A percentile compares a stretch with the other conserved stretches of the same genome.
Conservation (phyloP, 352 stramenopile species). For the Elongisporangium undulatum region DNA sequence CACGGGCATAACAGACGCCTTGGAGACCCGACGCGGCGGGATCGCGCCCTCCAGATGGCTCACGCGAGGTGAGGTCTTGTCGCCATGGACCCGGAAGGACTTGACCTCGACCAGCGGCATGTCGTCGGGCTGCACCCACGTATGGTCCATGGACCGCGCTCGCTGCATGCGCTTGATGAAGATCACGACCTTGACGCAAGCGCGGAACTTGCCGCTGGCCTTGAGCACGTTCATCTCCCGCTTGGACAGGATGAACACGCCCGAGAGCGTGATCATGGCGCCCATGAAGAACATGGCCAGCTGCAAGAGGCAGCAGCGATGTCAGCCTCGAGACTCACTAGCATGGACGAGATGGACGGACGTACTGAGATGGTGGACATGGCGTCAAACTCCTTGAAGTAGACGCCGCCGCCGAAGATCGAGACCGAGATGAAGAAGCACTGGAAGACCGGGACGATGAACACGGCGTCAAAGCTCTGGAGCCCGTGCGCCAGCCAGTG, state of each 20-base stretch:
- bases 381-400: constrained; percentile 81
- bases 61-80: not conserved
- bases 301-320: constrained; percentile 4
- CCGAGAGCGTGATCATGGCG: constrained; percentile 59
- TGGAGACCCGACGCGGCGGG: constrained; percentile 19
- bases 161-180: constrained; percentile 69
- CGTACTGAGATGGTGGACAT: constrained; percentile 42
- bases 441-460: constrained; percentile 83
- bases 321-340: not conserved
- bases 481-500: constrained; percentile 84
- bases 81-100: constrained; percentile 6
- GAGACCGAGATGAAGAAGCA: constrained; percentile 91
- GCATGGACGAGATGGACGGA: not conserved
- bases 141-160: constrained; percentile 39
- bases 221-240: constrained; percentile 65
- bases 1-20: constrained; percentile 63
- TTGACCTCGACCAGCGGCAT: constrained; percentile 8
- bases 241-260: constrained; percentile 62
- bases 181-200: constrained; percentile 46
- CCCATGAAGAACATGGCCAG: constrained; percentile 73
- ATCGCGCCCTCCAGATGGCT: not conserved
- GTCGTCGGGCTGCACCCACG: constrained; percentile 23
- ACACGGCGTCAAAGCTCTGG: constrained; percentile 81
- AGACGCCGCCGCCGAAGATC: constrained; percentile 85
- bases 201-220: constrained; percentile 36